phyloP scores from a whole-genome alignment of 2,329 filamentous ascomycete genomes.

The Botrytis sinoallii region DNA sequence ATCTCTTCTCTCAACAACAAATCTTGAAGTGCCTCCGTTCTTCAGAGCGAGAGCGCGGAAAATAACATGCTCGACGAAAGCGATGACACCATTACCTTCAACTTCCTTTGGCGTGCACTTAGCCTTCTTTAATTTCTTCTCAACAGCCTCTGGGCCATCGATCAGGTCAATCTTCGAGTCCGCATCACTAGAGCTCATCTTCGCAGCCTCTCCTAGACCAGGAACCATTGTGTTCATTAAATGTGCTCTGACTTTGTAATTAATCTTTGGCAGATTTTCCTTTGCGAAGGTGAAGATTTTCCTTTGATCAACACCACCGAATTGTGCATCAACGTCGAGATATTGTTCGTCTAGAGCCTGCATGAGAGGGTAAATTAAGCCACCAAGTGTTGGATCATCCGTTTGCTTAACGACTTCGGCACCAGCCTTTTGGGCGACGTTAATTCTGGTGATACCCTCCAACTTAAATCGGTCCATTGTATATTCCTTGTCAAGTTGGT shows the following conservation, averaged over 20 bases:
- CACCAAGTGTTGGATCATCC: slow-evolving; percentile 68
- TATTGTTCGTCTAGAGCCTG: slow-evolving; percentile 49
- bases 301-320: slow-evolving; percentile 81
- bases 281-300: slow-evolving; percentile 86
- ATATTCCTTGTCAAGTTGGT: slow-evolving; percentile 72
- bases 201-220: slow-evolving; percentile 72
- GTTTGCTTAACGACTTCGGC: slow-evolving; percentile 83
- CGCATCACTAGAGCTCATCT: slow-evolving; percentile 75
- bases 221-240: slow-evolving; percentile 87
- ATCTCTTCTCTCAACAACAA: slow-evolving; percentile 46
- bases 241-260: slow-evolving; percentile 71
- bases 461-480: slow-evolving; percentile 86
- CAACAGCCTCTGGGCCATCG: slow-evolving; percentile 12
- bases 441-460: slow-evolving; percentile 38
- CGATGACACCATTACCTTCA: slow-evolving; percentile 61
- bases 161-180: slow-evolving; percentile 22
- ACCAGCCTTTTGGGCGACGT: slow-evolving; percentile 75
- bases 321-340: slow-evolving; percentile 82
- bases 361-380: slow-evolving; percentile 79
- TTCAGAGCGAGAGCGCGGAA: slow-evolving; percentile 68
- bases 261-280: slow-evolving; percentile 80
- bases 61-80: slow-evolving; percentile 73
- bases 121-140: slow-evolving; percentile 20
- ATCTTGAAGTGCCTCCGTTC: slow-evolving; percentile 46
- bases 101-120: slow-evolving; percentile 19